Evolutionary conservation across 345 rosid genomes (phyloP).

Genomic region (Odontarrhena argentea): DNA sequence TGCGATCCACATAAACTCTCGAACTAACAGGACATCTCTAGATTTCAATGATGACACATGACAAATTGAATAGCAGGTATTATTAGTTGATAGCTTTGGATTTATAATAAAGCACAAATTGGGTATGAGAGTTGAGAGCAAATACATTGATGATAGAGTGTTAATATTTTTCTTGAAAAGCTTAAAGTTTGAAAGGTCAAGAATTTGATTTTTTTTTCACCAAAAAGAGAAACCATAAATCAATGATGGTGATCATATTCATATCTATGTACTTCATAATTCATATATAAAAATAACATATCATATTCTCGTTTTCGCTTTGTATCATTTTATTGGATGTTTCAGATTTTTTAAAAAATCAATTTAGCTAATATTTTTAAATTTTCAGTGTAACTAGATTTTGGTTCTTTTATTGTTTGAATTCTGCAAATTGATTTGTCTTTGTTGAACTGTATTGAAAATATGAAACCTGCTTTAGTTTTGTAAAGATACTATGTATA

Average conservation of each 20-base stretch:
- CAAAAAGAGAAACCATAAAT: slow-evolving; percentile 30
- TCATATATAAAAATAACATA: no score
- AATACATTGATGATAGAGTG: slow-evolving; percentile 1
- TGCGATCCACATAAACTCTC: not conserved
- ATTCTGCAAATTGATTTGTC: no score
- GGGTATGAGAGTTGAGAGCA: slow-evolving; percentile 1
- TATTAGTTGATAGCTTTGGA: not conserved
- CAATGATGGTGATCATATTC: slow-evolving; percentile 31
- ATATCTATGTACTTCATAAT: no score
- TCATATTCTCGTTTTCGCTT: no score
- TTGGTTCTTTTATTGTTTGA: no score
- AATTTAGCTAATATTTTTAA: no score
- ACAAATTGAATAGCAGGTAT: not conserved
- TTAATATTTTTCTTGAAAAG: slow-evolving; percentile 27
- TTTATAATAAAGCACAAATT: not conserved
- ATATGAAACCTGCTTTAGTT: no score
- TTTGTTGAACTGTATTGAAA: no score
- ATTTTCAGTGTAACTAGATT: no score
- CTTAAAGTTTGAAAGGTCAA: slow-evolving; percentile 29
- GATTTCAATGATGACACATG: not conserved
- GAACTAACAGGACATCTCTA: not conserved
- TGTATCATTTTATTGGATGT: no score
- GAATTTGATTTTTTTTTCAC: slow-evolving; percentile 20
- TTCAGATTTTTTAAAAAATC: no score
- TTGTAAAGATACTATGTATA: no score